These are phyloP conservation scores for Plasmopara muralis DNA, from an alignment of 352 stramenopile species.

Conservation along the genomic window DNA sequence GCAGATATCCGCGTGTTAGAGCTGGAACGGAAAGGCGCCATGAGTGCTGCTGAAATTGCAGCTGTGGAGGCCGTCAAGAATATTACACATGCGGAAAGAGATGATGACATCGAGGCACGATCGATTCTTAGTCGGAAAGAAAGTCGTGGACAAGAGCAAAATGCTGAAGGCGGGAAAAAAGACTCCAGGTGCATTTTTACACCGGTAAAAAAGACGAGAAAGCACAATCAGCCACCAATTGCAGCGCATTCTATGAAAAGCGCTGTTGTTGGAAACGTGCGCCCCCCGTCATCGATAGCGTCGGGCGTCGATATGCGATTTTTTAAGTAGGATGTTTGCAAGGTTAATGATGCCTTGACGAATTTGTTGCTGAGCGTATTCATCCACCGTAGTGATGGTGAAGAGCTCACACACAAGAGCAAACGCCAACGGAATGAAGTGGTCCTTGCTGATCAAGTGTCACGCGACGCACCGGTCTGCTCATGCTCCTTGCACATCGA, in stretches of 20 bases:
- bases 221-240: constrained; percentile 7
- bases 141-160: constrained; percentile 3
- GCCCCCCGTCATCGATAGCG: constrained; percentile 22
- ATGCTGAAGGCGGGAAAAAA: constrained; percentile 4
- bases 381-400: constrained; percentile 18
- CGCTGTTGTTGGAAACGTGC: neutral
- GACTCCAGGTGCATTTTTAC: constrained; percentile 45
- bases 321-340: constrained; percentile 33
- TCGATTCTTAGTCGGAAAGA: constrained; percentile 5
- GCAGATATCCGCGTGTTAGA: constrained; percentile 52
- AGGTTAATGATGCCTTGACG: neutral
- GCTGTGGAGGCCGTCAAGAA: neutral
- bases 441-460: constrained; percentile 1
- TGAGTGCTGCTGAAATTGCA: constrained; percentile 1
- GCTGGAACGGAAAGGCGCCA: constrained; percentile 26
- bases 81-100: neutral
- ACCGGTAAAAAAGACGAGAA: constrained; percentile 41
- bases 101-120: neutral
- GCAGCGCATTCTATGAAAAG: constrained; percentile 2
- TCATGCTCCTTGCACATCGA: constrained; percentile 1
- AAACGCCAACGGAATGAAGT: neutral
- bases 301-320: constrained; percentile 25
- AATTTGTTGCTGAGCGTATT: constrained; percentile 1
- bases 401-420: constrained; percentile 25
- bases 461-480: neutral